phyloP scores from a whole-genome alignment of 129 eudicot species.

The Ambrosia trifida region DNA sequence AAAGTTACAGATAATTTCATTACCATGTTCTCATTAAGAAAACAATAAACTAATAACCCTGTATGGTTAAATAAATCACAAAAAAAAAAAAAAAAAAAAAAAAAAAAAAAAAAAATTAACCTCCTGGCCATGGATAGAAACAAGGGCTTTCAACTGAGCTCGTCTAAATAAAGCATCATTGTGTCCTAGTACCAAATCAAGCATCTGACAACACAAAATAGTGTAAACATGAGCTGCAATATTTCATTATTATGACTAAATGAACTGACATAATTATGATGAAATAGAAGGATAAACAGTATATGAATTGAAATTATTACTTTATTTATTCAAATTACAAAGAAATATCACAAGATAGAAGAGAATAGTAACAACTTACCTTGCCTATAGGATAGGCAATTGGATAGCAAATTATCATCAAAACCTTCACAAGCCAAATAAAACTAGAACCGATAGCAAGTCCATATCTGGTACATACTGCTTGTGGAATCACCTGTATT shows the following conservation, averaged over 20 bases:
- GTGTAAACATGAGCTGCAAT: constrained; percentile 12
- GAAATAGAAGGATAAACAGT: neutral
- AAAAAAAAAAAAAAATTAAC: constrained; percentile 28
- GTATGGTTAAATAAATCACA: neutral
- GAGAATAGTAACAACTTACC: constrained; percentile 41
- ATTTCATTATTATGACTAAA: constrained; percentile 1
- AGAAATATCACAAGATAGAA: neutral
- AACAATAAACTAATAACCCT: neutral
- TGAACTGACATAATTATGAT: neutral
- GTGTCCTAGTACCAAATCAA: constrained; percentile 85
- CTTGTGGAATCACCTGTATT: constrained; percentile 93
- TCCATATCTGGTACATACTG: constrained; percentile 93
- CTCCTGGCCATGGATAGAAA: constrained; percentile 90
- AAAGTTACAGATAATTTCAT: neutral
- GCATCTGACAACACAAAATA: constrained; percentile 53
- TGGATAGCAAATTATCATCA: constrained; percentile 84
- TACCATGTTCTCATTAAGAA: neutral
- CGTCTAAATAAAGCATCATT: constrained; percentile 86
- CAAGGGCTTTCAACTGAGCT: constrained; percentile 95
- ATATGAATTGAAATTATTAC: neutral
- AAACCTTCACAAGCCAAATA: constrained; percentile 82
- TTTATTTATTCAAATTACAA: constrained; percentile 1
- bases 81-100: neutral
- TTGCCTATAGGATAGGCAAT: constrained; percentile 92
- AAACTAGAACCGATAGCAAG: constrained; percentile 94